These are phyloP conservation scores for Picochlorum sp. DNA, from an alignment of 139 green algal genomes.

Conservation along the genomic window DNA sequence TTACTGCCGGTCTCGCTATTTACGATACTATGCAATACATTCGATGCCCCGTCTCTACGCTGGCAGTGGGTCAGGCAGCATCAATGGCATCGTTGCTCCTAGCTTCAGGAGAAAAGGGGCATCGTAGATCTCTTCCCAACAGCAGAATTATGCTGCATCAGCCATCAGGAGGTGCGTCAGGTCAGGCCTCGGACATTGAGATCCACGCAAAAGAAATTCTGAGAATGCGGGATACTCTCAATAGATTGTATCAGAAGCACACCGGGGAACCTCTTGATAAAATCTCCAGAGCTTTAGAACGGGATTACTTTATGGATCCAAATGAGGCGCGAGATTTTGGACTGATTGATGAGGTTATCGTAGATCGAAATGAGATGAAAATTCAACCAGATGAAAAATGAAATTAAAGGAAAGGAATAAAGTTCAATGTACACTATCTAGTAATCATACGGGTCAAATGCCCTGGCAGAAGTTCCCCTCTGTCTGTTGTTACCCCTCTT, in stretches of 20 bases:
- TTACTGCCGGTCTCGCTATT: conserved; percentile 89
- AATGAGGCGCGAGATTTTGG: conserved; percentile 69
- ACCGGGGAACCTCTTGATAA: conserved; percentile 42
- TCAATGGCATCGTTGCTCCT: conserved; percentile 92
- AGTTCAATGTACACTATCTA: not conserved
- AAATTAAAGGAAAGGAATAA: too few relatives aligned
- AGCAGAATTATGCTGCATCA: conserved; percentile 95
- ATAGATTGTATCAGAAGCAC: conserved; percentile 74
- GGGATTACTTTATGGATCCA: conserved; percentile 77
- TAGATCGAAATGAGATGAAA: not conserved
- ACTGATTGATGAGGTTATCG: conserved; percentile 78
- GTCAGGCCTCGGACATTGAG: conserved; percentile 84
- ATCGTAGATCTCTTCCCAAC: conserved; percentile 76
- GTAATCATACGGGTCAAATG: not conserved
- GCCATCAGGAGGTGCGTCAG: conserved; percentile 68
- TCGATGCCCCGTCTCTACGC: conserved; percentile 71
- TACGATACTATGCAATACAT: conserved; percentile 99
- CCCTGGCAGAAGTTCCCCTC: not conserved
- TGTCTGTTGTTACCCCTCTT: not conserved
- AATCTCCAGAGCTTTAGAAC: conserved; percentile 53
- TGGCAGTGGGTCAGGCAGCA: conserved; percentile 86
- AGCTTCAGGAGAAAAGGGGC: conserved; percentile 55
- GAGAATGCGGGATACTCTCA: conserved; percentile 58
- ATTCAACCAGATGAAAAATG: too few relatives aligned
- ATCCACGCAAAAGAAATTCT: conserved; percentile 91